A percentile compares a stretch with the other conserved stretches of the same genome.
phyloP scores from a whole-genome alignment of 106 monocot species.

The Apostasia ramifera region DNA sequence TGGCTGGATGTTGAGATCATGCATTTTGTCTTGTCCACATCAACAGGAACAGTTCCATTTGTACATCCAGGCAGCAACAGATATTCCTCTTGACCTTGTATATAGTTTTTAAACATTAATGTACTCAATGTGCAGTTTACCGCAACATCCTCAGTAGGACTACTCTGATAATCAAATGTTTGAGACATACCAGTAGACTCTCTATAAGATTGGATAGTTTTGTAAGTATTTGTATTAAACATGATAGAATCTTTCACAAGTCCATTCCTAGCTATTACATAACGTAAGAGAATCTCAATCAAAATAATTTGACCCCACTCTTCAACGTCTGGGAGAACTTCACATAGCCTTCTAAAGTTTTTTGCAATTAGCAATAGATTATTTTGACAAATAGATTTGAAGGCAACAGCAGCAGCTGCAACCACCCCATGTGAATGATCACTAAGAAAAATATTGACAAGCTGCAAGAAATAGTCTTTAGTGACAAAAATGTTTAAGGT shows the following conservation, averaged over 20 bases:
- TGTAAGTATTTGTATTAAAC: conserved; percentile 15
- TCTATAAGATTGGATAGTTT: conserved; percentile 6
- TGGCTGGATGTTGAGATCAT: conserved; percentile 25
- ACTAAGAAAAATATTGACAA: conserved; percentile 58
- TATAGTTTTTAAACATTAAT: conserved; percentile 55
- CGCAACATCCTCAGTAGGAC: conserved; percentile 1
- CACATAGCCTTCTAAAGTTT: conserved; percentile 73
- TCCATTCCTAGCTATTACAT: conserved; percentile 81
- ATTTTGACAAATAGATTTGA: conserved; percentile 67
- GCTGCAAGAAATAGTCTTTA: conserved; percentile 33
- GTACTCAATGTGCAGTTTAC: conserved; percentile 17
- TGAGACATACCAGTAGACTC: conserved; percentile 3
- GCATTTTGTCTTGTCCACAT: not conserved
- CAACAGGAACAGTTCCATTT: conserved; percentile 9
- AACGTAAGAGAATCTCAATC: conserved; percentile 77
- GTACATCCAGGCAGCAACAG: conserved; percentile 10
- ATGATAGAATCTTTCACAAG: conserved; percentile 70
- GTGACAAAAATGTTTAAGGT: not conserved
- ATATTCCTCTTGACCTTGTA: conserved; percentile 46
- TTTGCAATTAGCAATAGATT: conserved; percentile 56
- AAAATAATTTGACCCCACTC: conserved; percentile 94
- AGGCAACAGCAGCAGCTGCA: conserved; percentile 84
- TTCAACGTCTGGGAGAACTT: conserved; percentile 85
- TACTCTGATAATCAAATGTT: conserved; percentile 9
- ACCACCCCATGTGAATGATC: conserved; percentile 80